Evolutionary conservation across 106 monocot genomes (phyloP), one percentile per base, ranked within the genome.

Genomic region (Iris macrosiphon): DNA sequence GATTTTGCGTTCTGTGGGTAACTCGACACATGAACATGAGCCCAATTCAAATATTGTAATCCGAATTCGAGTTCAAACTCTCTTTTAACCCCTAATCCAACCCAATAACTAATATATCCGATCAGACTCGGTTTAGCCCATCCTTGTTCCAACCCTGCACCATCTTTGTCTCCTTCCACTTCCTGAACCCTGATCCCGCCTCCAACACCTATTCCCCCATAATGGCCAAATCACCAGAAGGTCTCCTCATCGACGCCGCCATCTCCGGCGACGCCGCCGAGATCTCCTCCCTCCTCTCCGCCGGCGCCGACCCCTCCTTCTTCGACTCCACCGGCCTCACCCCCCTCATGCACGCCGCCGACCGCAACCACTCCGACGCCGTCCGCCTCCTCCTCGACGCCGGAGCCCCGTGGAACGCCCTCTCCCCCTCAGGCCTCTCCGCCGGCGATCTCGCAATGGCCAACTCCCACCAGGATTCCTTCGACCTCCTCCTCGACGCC

Each of bases 321-420:
- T 96, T 90, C 51, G 90, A 96, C 64, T 16, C 71, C 12, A 17
- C 43, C 15, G 79, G 79, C 31, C 52, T 70, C 60, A 86, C 85
- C 41, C 95, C 95, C 0, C 79, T 96, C 32, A 96, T 96, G 89
- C 79, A 90, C 69, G 89, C 95, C 24, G 79, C 95, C 4, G 38
- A 46, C 28, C 66, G 50, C 35, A 79, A 89, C 55, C 71, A 74
- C 69, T 62, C 77, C 22, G 74, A 63, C 17, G 75, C 74, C 38
- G 82, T 83, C 33, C 64, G 68, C 29, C 31, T 61, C 38, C 82
- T 96, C 58, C 82, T 96, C 49, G 64, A 67, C 23, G 63, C 70
- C 16, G 95, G 95, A 11, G 89, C 95, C 0, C 95, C 95, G 10
- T 96, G 95, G 95, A 96, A 96, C 65, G 95, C 95, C 25, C 68